Percentiles rank a stretch among this genome's conserved stretches.
Evolutionary conservation across 169 alveolate genomes (phyloP).

Genomic region (Fabrea salina): DNA sequence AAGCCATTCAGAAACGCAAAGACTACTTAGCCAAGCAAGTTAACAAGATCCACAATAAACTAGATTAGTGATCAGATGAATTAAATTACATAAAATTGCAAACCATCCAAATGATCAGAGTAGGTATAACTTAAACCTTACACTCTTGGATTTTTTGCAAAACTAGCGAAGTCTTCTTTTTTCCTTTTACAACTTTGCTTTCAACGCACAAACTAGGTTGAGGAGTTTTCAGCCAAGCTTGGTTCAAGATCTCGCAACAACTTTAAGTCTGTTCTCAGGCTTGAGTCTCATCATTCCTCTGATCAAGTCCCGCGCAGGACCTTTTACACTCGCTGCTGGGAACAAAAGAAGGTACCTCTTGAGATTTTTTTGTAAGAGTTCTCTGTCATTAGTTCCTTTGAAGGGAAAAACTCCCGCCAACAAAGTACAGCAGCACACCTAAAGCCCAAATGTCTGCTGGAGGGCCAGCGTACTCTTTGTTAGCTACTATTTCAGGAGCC

Average conservation of each 20-base stretch:
- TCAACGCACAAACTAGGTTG: not conserved
- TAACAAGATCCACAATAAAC: no score
- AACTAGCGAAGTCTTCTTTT: not conserved
- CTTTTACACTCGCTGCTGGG: not conserved
- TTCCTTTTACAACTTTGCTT: conserved; percentile 24
- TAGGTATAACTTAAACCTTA: not conserved
- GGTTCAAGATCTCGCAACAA: not conserved
- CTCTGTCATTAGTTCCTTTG: conserved; percentile 55
- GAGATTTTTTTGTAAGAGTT: conserved; percentile 52
- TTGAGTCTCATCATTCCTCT: not conserved
- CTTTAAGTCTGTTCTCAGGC: not conserved
- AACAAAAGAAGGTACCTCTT: conserved; percentile 21
- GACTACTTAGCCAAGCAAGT: not conserved
- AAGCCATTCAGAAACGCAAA: not conserved
- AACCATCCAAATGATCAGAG: no score
- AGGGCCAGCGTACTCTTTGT: conserved; percentile 66
- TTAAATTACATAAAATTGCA: no score
- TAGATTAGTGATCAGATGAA: no score
- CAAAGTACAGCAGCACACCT: conserved; percentile 63
- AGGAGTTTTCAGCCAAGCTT: not conserved
- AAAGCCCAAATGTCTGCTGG: conserved; percentile 82
- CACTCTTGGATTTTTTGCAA: not conserved
- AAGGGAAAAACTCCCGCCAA: conserved; percentile 69
- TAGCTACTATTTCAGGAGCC: conserved; percentile 85
- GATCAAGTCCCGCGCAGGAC: not conserved